Evolutionary conservation across 768 basidiomycete genomes (phyloP).

Genomic region (Russula olivacea): DNA sequence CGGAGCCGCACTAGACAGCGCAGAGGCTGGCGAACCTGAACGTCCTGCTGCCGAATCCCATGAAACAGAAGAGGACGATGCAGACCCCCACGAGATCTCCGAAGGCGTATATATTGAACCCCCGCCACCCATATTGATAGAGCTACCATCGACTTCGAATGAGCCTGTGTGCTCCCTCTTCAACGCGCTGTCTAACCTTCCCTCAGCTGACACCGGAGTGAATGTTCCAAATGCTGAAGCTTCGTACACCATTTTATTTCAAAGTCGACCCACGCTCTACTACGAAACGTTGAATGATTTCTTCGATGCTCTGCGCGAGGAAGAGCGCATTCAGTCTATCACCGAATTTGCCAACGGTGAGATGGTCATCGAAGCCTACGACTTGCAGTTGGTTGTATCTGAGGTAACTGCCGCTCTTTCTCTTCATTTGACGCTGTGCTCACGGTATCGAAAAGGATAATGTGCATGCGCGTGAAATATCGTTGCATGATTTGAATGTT

Average conservation of each 20-base stretch:
- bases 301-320: conserved; percentile 66
- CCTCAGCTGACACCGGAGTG: conserved; percentile 13
- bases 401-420: conserved; percentile 42
- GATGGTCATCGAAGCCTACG: conserved; percentile 63
- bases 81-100: conserved; percentile 22
- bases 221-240: conserved; percentile 22
- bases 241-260: conserved; percentile 45
- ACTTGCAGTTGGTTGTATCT: conserved; percentile 55
- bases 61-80: conserved; percentile 6
- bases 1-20: background rate
- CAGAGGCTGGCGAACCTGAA: background rate
- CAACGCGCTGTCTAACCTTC: conserved; percentile 12
- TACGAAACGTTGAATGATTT: conserved; percentile 68
- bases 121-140: conserved; percentile 61
- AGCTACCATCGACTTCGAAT: conserved; percentile 36
- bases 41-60: background rate
- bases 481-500: conserved; percentile 25
- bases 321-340: conserved; percentile 44
- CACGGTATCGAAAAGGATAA: conserved; percentile 21
- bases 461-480: conserved; percentile 26
- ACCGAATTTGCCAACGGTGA: conserved; percentile 52
- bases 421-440: background rate
- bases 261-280: conserved; percentile 62
- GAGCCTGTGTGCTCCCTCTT: conserved; percentile 32
- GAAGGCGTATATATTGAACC: conserved; percentile 66